These are phyloP conservation scores for Buxus sempervirens DNA, from an alignment of 164 flowering plant genomes.

Conservation along the genomic window DNA sequence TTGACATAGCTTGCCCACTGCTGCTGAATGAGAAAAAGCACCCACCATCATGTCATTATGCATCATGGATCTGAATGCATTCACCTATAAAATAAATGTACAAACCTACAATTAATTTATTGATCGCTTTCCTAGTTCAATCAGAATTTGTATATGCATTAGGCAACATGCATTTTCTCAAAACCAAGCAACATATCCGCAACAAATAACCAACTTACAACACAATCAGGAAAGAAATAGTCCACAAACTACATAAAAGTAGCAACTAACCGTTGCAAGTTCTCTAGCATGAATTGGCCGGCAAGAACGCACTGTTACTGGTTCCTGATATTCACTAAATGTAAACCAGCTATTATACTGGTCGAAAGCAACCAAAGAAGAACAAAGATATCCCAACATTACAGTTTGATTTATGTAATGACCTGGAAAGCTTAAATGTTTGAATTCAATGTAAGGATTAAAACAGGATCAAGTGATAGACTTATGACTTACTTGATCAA, in stretches of 20 bases:
- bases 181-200: too few species aligned
- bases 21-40: constrained; percentile 98
- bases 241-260: neutral
- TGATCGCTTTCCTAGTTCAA: neutral
- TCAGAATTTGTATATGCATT: too few species aligned
- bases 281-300: constrained; percentile 88
- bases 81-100: constrained; percentile 50
- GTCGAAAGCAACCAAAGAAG: constrained; percentile 11
- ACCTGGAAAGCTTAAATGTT: neutral
- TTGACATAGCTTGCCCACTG: constrained; percentile 87
- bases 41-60: constrained; percentile 97
- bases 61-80: constrained; percentile 86
- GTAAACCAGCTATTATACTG: constrained; percentile 98
- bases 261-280: constrained; percentile 68
- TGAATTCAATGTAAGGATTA: neutral
- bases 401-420: neutral
- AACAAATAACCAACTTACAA: too few species aligned
- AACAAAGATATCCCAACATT: constrained; percentile 1
- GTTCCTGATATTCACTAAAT: constrained; percentile 78
- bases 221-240: too few species aligned
- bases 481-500: constrained; percentile 63
- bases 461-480: neutral
- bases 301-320: constrained; percentile 66
- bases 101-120: neutral
- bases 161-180: too few species aligned